Base-by-base conservation (phyloP, 495 filamentous ascomycete species). In the Usnea hakonensis region DNA sequence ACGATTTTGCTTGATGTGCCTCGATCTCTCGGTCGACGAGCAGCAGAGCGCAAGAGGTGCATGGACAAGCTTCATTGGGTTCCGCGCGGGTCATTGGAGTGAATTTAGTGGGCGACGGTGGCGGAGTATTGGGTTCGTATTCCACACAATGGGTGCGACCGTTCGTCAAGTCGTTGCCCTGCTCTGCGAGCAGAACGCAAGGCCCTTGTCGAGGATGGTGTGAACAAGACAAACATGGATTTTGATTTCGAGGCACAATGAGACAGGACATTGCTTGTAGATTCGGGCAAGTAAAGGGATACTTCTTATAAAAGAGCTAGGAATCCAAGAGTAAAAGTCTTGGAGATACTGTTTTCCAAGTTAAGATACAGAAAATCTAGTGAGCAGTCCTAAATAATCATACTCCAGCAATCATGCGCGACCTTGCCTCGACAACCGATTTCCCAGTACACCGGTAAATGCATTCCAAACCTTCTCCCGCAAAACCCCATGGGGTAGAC, bases 1-100 rank as follows among this genome's bases (percentile, higher is more conserved):
- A 43, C 26, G 23, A 21, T 13, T 5, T 58, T 52, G 48, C 26
- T 16, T 23, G 38, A 32, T 41, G 58, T 8, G 55, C 43, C 36
- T 58, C 43, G 17, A 58, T 52, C 8, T 58, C 35, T 16, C 40
- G 55, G 23, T 63, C 55, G 11, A 57, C 44, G 36, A 44, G 26
- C 36, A 46, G 26, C 55, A 58, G 56, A 43, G 23, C 43, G 48
- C 48, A 52, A 52, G 14, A 30, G 48, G 48, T 19, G 28, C 26
- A 52, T 32, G 48, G 48, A 52, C 48, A 52, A 19, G 48, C 48
- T 52, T 52, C 26, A 7, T 32, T 9, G 8, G 6, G 26, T 52
- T 32, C 48, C 26, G 28, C 5, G 32, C 28, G 32, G n/a, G 16
- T 52, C 16, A 32, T 7, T 52, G 48, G 48, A 32, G 48, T 52